Percentiles rank a stretch among this genome's conserved stretches.
These are phyloP conservation scores for Microthyrium microscopicum DNA, from an alignment of 2,329 filamentous ascomycete genomes.

Conservation along the genomic window DNA sequence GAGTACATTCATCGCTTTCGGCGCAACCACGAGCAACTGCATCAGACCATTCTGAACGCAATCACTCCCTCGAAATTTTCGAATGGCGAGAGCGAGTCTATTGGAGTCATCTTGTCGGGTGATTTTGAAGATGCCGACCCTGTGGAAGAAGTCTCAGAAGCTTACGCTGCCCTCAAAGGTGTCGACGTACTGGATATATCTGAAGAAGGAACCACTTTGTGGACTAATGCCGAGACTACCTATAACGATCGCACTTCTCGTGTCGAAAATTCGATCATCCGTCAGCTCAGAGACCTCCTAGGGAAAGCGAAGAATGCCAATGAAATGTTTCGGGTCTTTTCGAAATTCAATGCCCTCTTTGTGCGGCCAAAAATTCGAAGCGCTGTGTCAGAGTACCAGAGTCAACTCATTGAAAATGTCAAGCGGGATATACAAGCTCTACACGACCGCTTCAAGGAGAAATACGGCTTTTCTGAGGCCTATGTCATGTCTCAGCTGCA, in stretches of 20 bases:
- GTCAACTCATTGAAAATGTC: slow-evolving; percentile 93
- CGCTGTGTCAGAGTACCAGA: slow-evolving; percentile 95
- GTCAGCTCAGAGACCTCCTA: slow-evolving; percentile 74
- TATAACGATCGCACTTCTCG: slow-evolving; percentile 96
- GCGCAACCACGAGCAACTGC: slow-evolving; percentile 92
- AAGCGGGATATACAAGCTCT: slow-evolving; percentile 87
- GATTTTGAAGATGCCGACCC: slow-evolving; percentile 96
- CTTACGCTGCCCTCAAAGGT: slow-evolving; percentile 84
- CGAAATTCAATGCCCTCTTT: slow-evolving; percentile 97
- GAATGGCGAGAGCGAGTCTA: slow-evolving; percentile 17
- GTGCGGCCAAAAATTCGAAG: slow-evolving; percentile 98
- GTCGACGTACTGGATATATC: slow-evolving; percentile 91
- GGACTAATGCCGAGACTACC: slow-evolving; percentile 84
- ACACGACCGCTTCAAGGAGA: slow-evolving; percentile 95
- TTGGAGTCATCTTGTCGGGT: slow-evolving; percentile 53
- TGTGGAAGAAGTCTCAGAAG: slow-evolving; percentile 86
- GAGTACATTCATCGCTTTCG: slow-evolving; percentile 91
- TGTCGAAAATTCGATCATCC: slow-evolving; percentile 98
- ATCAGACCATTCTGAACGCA: slow-evolving; percentile 93
- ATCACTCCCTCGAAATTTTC: slow-evolving; percentile 50
- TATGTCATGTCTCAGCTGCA: slow-evolving; percentile 96
- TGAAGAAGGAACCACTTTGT: slow-evolving; percentile 72
- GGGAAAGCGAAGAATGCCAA: slow-evolving; percentile 90
- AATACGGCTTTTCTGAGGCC: slow-evolving; percentile 95
- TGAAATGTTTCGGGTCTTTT: slow-evolving; percentile 99